Base-by-base conservation (phyloP, 768 basidiomycete species). In the Chalciporus piperatus region DNA sequence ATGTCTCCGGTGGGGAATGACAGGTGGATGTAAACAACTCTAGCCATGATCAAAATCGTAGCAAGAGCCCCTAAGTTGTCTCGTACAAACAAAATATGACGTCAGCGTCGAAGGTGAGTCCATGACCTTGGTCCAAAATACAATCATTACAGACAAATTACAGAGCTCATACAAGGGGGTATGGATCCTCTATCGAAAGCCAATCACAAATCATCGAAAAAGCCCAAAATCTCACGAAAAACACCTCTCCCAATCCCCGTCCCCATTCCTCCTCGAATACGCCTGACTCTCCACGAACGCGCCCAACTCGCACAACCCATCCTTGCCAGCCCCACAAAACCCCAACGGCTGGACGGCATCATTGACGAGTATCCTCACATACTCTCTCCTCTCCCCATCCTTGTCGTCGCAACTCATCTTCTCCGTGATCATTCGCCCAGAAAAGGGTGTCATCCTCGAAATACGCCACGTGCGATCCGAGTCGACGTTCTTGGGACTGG, bases 311-410 rank as follows among this genome's bases (percentile, higher is more conserved):
- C 91, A 94, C 52, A 93, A 41, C 10, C 87, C 82, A 47, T 82
- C 62, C 41, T 67, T 55, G 35, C 62, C 67, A 58, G 73, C 81
- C 19, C 74, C 76, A 60, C 86, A 89, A 61, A 89, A 85, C 43
- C 69, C 72, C 32, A 87, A 61, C 0, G 82, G 77, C 64, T 85
- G 83, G 28, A 88, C 60, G 6, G 77, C 84, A 56, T 92, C 87
- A 54, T 92, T 87, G 50, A 94, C 83, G 19, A 94, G 69, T n/a
- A 94, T 74, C 56, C 92, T 74, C 23, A 94, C 80, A 59, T 77
- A 84, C 55, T 78, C 75, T 41, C 66, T 64, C 16, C 51, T 35
- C 48, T 56, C 48, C 10, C 58, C 67, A 5, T 16, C 59, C 1
- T 11, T 35, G 2, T 51, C 53, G 2, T 14, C 45, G 52, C 88